A percentile compares a stretch with the other conserved stretches of the same genome.
Conservation (phyloP, 306 rosid species). For the Macrotyloma uniflorum region DNA sequence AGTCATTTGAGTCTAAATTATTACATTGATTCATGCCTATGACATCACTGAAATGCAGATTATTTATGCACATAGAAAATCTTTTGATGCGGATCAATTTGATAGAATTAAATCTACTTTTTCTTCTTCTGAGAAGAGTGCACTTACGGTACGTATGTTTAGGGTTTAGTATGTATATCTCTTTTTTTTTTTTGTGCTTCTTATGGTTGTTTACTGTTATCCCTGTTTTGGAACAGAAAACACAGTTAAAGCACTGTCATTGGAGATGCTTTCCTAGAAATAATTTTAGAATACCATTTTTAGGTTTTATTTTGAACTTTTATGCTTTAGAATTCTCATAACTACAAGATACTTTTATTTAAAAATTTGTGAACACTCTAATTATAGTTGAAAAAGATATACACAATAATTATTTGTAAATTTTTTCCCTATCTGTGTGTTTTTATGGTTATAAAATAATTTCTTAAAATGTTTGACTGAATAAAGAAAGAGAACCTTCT, state of each 20-base stretch:
- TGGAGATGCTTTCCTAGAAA: background rate
- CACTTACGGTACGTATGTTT: slow-evolving; percentile 56
- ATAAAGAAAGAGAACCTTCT: background rate
- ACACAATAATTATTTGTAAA: background rate
- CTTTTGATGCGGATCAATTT: slow-evolving; percentile 63
- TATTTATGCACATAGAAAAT: slow-evolving; percentile 68
- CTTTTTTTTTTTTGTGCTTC: background rate
- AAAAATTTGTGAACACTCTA: background rate
- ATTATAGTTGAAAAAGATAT: background rate
- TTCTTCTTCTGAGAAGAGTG: slow-evolving; percentile 43
- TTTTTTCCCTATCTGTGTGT: background rate
- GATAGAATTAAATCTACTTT: slow-evolving; percentile 52
- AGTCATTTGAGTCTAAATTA: background rate
- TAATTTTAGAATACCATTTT: background rate
- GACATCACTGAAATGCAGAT: slow-evolving; percentile 53
- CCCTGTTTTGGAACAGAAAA: background rate
- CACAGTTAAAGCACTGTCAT: background rate
- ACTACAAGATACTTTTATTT: background rate
- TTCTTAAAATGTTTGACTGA: background rate
- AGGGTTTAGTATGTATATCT: no score
- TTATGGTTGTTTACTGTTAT: background rate
- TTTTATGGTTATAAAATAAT: background rate
- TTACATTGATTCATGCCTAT: slow-evolving; percentile 27
- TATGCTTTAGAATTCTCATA: background rate
- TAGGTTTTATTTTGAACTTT: background rate